Base-by-base conservation (phyloP, 345 rosid species). In the Conringia planisiliqua region DNA sequence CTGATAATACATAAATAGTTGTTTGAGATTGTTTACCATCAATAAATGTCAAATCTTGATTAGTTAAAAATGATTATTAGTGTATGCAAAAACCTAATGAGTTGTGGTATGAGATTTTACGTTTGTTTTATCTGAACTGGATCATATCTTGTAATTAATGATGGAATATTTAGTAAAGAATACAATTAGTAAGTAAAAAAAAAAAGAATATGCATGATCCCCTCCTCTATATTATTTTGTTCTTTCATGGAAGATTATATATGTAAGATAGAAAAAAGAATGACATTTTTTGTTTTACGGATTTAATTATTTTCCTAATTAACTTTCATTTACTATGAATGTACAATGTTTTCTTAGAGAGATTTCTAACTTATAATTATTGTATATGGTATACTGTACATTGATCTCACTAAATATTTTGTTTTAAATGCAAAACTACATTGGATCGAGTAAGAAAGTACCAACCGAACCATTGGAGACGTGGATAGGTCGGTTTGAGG, bases 61-160 rank as follows among this genome's bases (percentile, higher is more conserved):
- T 29, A 11, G 29, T 36, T 13, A 0, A 58, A 36, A 36, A 29
- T 4, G 3, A 26, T 57, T 4, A 35, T 4, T 48, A 50, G 50
- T 14, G 27, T 59, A 36, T 74, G 67, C 78, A 75, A 67, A 68
- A 75, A 75, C 43, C 68, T 48, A 42, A 27, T 75, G 26, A 13
- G 40, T 58, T 46, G 44, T 27, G 32, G 17, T 33, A 10, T 57
- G 66, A 56, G 66, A 46, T 74, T 51, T 74, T 60, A 17, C 7
- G n/a, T 55, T 66, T 42, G 26, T 73, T 54, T 65, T 32, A 22
- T 65, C 32, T 17, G 18, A 24, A 44, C 0, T 55, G n/a, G 30
- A 56, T 64, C 63, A 42, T 22, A 6, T 29, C 12, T 13, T 27
- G 5, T n/a, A 35, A 7, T 17, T 38, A 8, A 38, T 71, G 6